Conservation (phyloP, 2,329 filamentous ascomycete species). For the Hypoxylon sp. region DNA sequence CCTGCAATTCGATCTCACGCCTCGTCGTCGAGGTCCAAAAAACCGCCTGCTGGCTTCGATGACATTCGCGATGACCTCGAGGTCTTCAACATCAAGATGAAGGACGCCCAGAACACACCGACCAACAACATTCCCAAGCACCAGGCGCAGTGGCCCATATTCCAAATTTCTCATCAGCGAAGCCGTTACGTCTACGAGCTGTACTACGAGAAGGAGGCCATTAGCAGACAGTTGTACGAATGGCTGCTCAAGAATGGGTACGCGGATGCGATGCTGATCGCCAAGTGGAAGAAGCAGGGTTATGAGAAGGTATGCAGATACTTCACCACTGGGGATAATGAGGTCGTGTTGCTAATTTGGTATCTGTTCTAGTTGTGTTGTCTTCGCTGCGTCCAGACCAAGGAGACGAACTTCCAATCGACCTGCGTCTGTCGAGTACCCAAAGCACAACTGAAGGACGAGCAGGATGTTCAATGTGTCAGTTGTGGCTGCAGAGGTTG, state of each 20-base stretch:
- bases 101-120: conserved; percentile 91
- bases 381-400: conserved; percentile 96
- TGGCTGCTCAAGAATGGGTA: conserved; percentile 97
- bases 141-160: conserved; percentile 95
- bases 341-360: conserved; percentile 14
- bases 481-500: conserved; percentile 95
- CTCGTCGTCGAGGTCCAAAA: conserved; percentile 75
- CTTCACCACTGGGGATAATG: no score
- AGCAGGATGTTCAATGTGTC: conserved; percentile 90
- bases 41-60: conserved; percentile 84
- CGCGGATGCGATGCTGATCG: conserved; percentile 92
- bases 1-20: conserved; percentile 75
- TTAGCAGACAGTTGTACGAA: conserved; percentile 90
- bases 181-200: conserved; percentile 94
- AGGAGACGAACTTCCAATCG: conserved; percentile 98
- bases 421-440: conserved; percentile 98
- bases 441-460: conserved; percentile 86
- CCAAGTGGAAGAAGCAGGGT: conserved; percentile 99
- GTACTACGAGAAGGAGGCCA: conserved; percentile 97
- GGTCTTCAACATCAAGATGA: conserved; percentile 90
- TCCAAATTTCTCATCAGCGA: conserved; percentile 95
- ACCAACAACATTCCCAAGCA: conserved; percentile 82
- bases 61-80: conserved; percentile 89
- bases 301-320: conserved; percentile 83
- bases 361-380: conserved; percentile 79